Percentiles rank a stretch among this genome's conserved stretches.
Evolutionary conservation across 345 rosid genomes (phyloP).

Genomic region (Ailanthus altissimus): DNA sequence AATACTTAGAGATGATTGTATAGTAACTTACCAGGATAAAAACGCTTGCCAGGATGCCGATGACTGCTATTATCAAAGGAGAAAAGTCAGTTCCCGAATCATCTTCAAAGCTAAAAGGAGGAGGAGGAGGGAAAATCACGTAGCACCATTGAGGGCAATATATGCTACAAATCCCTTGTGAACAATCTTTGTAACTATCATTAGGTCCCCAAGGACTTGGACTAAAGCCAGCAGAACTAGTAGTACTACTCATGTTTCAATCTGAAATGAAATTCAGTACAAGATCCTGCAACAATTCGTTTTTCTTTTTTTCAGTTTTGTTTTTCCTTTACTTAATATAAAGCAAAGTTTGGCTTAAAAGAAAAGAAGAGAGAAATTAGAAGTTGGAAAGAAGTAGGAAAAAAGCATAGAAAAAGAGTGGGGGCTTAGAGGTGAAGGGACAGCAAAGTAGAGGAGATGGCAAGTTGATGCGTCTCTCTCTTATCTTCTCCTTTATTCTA

Average conservation of each 20-base stretch:
- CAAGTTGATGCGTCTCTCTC: slow-evolving; percentile 31
- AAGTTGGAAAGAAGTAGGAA: slow-evolving; percentile 3
- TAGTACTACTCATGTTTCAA: slow-evolving; percentile 43
- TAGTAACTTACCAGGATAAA: slow-evolving; percentile 76
- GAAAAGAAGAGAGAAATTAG: slow-evolving; percentile 1
- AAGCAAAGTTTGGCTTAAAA: not conserved
- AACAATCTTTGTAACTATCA: slow-evolving; percentile 66
- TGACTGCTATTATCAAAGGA: slow-evolving; percentile 71
- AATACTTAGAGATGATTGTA: slow-evolving; percentile 65
- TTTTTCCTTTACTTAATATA: not conserved
- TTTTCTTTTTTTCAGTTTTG: too few relatives aligned
- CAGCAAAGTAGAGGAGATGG: slow-evolving; percentile 37
- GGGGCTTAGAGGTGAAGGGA: slow-evolving; percentile 36
- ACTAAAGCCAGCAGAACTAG: slow-evolving; percentile 28
- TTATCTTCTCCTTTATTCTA: slow-evolving; percentile 30
- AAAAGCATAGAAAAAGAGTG: not conserved
- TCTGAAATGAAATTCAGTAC: slow-evolving; percentile 3
- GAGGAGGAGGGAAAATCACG: slow-evolving; percentile 75
- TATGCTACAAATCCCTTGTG: slow-evolving; percentile 72
- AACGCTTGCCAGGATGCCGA: slow-evolving; percentile 69
- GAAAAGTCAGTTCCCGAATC: slow-evolving; percentile 52
- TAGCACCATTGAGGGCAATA: slow-evolving; percentile 92
- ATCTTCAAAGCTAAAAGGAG: slow-evolving; percentile 42
- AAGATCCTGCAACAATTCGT: slow-evolving; percentile 7
- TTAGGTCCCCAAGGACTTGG: slow-evolving; percentile 54